Percentiles rank a stretch among this genome's conserved stretches.
phyloP scores from a whole-genome alignment of 129 eudicot species.

The Tanacetum coccineum region DNA sequence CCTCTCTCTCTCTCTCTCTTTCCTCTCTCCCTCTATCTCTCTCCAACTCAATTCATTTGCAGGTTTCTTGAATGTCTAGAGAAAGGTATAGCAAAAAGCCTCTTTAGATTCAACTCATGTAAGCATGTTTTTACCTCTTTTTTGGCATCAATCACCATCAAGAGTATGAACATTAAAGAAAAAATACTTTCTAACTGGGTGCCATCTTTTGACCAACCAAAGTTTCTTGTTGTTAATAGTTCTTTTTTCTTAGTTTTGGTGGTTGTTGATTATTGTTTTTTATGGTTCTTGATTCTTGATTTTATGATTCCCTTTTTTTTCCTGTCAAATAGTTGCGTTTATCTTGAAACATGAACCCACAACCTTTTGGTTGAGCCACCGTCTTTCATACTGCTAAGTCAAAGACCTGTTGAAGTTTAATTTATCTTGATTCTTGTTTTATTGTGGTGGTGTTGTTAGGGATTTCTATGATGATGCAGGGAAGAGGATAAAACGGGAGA shows the following conservation, averaged over 20 bases:
- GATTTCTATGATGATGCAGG: conserved; percentile 45
- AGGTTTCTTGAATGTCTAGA: conserved; percentile 48
- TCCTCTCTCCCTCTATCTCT: conserved; percentile 16
- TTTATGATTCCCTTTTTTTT: too few relatives aligned
- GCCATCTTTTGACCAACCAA: not conserved
- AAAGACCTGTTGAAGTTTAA: too few relatives aligned
- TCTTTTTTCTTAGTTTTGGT: conserved; percentile 2
- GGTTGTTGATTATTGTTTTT: too few relatives aligned
- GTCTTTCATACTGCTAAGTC: too few relatives aligned
- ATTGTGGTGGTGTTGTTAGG: conserved; percentile 15
- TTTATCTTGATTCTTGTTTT: too few relatives aligned
- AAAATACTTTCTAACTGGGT: conserved; percentile 9
- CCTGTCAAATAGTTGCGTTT: too few relatives aligned
- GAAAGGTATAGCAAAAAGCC: conserved; percentile 39
- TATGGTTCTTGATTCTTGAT: too few relatives aligned
- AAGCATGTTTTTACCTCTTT: too few relatives aligned
- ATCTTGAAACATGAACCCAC: too few relatives aligned
- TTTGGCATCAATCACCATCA: too few relatives aligned
- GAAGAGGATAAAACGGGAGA: conserved; percentile 42
- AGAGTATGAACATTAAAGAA: not conserved
- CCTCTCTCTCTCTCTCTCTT: conserved; percentile 6
- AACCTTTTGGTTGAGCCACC: too few relatives aligned
- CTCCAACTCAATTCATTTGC: conserved; percentile 19
- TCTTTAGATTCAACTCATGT: conserved; percentile 19
- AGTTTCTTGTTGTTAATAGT: not conserved